phyloP scores from a whole-genome alignment of 345 rosid species.

The Acer negundo region DNA sequence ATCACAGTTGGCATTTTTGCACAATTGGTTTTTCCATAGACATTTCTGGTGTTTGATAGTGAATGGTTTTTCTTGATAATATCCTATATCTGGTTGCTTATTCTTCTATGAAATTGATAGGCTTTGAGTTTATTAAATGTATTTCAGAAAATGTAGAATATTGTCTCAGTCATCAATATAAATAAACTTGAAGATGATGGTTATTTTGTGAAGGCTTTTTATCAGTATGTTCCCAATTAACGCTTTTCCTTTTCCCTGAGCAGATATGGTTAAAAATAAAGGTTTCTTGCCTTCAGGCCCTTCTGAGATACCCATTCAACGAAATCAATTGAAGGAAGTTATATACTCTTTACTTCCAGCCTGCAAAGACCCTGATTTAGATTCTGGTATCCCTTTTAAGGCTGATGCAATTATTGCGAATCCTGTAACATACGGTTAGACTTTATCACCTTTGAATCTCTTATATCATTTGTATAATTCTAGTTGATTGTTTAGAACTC shows the following conservation, averaged over 20 bases:
- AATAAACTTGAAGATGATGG: neutral
- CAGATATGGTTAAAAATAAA: slow-evolving; percentile 99
- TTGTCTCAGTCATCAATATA: neutral
- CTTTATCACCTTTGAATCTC: slow-evolving; percentile 17
- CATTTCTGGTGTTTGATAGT: neutral
- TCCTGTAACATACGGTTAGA: slow-evolving; percentile 95
- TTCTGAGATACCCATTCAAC: slow-evolving; percentile 87
- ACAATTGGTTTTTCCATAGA: neutral
- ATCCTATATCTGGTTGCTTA: neutral
- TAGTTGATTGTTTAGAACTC: slow-evolving; percentile 7
- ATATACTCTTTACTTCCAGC: slow-evolving; percentile 89
- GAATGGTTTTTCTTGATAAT: neutral
- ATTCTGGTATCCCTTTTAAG: slow-evolving; percentile 77
- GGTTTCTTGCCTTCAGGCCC: slow-evolving; percentile 99
- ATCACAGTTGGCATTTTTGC: neutral
- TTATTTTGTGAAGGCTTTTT: slow-evolving; percentile 1
- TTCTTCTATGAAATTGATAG: neutral
- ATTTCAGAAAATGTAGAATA: neutral
- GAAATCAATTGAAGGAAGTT: slow-evolving; percentile 86
- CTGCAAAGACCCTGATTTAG: slow-evolving; percentile 89
- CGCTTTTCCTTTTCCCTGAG: slow-evolving; percentile 26
- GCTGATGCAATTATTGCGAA: slow-evolving; percentile 99
- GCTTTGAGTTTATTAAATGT: neutral
- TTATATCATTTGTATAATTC: neutral
- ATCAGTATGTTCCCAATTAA: slow-evolving; percentile 10